Evolutionary conservation across 176 grass and related monocot species (phyloP).

Genomic region (Oryza meridionalis): DNA sequence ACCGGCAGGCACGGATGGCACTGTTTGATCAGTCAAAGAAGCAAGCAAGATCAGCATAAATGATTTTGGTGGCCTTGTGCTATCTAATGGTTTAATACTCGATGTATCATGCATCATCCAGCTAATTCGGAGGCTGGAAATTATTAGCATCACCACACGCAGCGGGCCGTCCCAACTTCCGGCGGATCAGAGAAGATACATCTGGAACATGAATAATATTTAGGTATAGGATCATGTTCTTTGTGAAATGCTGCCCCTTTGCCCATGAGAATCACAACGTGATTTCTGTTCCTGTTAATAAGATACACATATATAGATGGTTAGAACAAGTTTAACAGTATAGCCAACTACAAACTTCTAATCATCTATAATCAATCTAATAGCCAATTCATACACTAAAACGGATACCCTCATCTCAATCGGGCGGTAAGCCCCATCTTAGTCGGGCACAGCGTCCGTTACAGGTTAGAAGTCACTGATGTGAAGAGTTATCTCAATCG

Average conservation of each 20-base stretch:
- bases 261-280: background rate
- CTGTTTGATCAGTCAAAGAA: slow-evolving; percentile 16
- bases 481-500: too few species aligned
- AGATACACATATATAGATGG: too few species aligned
- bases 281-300: background rate
- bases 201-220: background rate
- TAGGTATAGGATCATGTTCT: background rate
- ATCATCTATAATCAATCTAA: too few species aligned
- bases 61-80: slow-evolving; percentile 5
- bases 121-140: slow-evolving; percentile 35
- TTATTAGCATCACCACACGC: slow-evolving; percentile 8
- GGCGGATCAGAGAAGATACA: background rate
- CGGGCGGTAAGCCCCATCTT: too few species aligned
- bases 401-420: too few species aligned
- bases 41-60: background rate
- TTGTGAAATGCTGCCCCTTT: background rate
- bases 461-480: too few species aligned
- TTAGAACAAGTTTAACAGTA: too few species aligned
- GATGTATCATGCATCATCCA: slow-evolving; percentile 7
- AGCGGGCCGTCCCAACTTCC: background rate
- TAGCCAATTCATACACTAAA: too few species aligned
- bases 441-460: too few species aligned
- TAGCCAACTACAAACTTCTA: too few species aligned
- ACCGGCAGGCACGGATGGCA: background rate
- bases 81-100: background rate